Base-by-base conservation (phyloP, 805 yeast species). In the Ascoidea asiatica region DNA sequence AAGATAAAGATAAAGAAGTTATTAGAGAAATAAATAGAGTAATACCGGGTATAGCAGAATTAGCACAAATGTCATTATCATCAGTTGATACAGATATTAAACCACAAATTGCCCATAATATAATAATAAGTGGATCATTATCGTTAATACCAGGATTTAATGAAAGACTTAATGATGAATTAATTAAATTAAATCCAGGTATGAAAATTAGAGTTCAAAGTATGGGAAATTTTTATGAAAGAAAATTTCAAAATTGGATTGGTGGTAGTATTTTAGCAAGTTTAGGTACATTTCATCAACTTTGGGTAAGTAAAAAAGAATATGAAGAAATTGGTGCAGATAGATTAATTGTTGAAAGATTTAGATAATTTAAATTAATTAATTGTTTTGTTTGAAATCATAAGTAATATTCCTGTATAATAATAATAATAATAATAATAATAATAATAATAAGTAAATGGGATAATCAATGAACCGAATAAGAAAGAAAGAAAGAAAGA, bases 211-310 rank as follows among this genome's bases (percentile, higher is more conserved):
- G 96, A 56, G 71, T 89, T 33, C 82, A 87, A 52, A 81, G 95
- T 2, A 75, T 81, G 5, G 96, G 96, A 39, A 79, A 78, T 55
- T 60, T 80, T 4, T 70, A 70, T 45, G 96, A 89, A 62, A 73
- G 96, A 56, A 75, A 77, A 51, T 81, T 75, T 56, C 83, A 87
- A 48, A 70, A 90, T 5, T 89, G 96, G 95, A 73, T 89, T 42
- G 97, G 97, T 40, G 96, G 95, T 5, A 80, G 90, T 51, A 88
- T 89, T 37, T 65, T 89, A 45, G 78, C 95, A 5, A 80, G 92
- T 43, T 69, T 89, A 53, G 97, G 97, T 33, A 85, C 95, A 2
- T 89, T 89, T 70, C 97, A 89, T 60, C 97, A 89, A 61, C 66
- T 84, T 64, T 89, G 96, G 96, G 95, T 89, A 2, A 82, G 89